Evolutionary conservation across 116 monocot genomes (phyloP).

Genomic region (Posidonia oceanica): DNA sequence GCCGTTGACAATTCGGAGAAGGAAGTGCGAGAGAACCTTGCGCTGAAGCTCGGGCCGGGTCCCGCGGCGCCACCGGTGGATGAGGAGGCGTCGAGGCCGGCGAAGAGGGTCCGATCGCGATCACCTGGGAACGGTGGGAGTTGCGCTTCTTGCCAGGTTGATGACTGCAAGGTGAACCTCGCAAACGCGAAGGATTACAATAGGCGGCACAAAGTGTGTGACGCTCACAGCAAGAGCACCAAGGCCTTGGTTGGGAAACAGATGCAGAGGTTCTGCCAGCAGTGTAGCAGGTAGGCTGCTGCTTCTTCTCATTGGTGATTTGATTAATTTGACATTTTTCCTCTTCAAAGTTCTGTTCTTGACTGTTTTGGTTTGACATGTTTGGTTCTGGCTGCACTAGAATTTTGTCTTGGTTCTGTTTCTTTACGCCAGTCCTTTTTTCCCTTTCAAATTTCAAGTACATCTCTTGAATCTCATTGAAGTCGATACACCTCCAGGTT

Average conservation of each 20-base stretch:
- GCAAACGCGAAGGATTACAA: constrained; percentile 82
- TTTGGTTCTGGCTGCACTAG: too few relatives aligned
- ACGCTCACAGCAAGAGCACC: constrained; percentile 72
- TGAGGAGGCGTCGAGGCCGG: constrained; percentile 25
- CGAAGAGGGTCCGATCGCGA: constrained; percentile 61
- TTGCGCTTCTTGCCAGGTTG: constrained; percentile 68
- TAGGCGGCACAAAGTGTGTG: constrained; percentile 94
- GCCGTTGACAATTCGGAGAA: not conserved
- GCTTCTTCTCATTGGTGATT: not conserved
- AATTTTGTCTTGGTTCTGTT: too few relatives aligned
- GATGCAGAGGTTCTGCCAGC: constrained; percentile 95
- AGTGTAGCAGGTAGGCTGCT: constrained; percentile 77
- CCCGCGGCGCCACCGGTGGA: not conserved
- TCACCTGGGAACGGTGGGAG: constrained; percentile 37
- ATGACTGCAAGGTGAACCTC: constrained; percentile 72
- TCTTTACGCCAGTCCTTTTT: too few relatives aligned
- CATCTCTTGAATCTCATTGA: not conserved
- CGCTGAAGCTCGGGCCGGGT: constrained; percentile 39
- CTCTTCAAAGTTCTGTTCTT: not conserved
- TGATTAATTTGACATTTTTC: not conserved
- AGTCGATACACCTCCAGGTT: constrained; percentile 34
- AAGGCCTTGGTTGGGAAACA: constrained; percentile 57
- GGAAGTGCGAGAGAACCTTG: constrained; percentile 23
- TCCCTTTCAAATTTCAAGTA: too few relatives aligned
- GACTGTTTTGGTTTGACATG: too few relatives aligned